A percentile compares a stretch with the other conserved stretches of the same genome.
Evolutionary conservation across 495 filamentous ascomycete species (phyloP).

Genomic region (Neurospora sp.): DNA sequence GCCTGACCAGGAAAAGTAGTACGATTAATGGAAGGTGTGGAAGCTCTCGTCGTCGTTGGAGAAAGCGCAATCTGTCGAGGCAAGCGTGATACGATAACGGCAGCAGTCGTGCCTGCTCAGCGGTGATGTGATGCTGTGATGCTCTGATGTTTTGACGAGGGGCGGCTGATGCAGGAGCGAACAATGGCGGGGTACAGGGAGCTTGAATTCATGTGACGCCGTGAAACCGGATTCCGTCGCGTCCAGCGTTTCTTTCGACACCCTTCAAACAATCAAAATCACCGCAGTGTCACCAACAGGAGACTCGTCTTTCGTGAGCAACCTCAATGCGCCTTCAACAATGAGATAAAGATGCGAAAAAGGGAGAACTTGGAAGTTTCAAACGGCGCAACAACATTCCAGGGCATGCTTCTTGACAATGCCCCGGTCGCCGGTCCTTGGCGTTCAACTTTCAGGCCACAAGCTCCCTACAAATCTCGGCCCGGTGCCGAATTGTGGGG

Average conservation of each 20-base stretch:
- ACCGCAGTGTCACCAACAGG: not conserved
- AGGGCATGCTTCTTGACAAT: not conserved
- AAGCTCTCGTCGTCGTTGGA: too few species aligned
- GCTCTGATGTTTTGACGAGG: not conserved
- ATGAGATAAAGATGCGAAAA: not conserved
- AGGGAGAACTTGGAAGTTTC: not conserved
- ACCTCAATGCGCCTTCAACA: not conserved
- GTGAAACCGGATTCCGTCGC: not conserved
- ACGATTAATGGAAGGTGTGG: too few species aligned
- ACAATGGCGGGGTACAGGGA: not conserved
- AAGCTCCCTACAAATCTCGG: not conserved
- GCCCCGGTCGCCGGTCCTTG: not conserved
- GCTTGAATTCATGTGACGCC: not conserved
- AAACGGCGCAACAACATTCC: not conserved
- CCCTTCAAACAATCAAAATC: not conserved
- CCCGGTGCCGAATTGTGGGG: not conserved
- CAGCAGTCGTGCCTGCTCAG: not conserved
- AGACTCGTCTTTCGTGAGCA: not conserved
- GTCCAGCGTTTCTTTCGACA: not conserved
- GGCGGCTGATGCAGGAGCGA: not conserved
- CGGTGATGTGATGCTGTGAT: not conserved
- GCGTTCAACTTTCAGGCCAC: not conserved
- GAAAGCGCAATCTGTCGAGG: not conserved
- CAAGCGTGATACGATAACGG: not conserved
- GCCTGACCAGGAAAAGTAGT: not conserved